Evolutionary conservation across 441 rosid genomes (phyloP).

Genomic region (Gossypium gossypioides): DNA sequence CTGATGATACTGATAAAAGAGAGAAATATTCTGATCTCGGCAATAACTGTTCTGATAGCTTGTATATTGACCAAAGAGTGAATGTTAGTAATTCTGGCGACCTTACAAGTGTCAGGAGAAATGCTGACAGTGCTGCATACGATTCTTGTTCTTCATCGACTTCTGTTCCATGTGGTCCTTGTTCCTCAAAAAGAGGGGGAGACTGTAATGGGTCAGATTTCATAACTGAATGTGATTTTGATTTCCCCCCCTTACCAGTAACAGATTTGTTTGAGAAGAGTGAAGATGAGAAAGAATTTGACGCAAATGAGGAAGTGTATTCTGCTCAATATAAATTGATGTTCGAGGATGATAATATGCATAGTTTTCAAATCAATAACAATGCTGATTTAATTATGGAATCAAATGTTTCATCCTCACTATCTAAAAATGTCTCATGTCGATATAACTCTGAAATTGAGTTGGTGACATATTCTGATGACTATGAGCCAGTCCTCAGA

Average conservation of each 20-base stretch:
- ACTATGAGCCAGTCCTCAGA: constrained; percentile 26
- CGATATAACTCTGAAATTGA: constrained; percentile 49
- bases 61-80: constrained; percentile 40
- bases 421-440: constrained; percentile 24
- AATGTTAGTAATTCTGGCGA: constrained; percentile 58
- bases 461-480: constrained; percentile 32
- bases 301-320: constrained; percentile 23
- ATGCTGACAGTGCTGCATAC: constrained; percentile 43
- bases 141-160: constrained; percentile 41
- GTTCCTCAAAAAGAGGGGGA: constrained; percentile 32
- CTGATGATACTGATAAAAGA: constrained; percentile 33
- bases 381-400: constrained; percentile 70
- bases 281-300: constrained; percentile 31
- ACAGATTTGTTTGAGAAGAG: constrained; percentile 61
- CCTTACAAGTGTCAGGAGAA: constrained; percentile 48
- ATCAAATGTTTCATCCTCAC: constrained; percentile 35
- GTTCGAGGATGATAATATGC: constrained; percentile 44
- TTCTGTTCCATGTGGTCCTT: constrained; percentile 30
- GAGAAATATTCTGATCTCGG: constrained; percentile 41
- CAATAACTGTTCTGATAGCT: constrained; percentile 49
- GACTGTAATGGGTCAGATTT: constrained; percentile 31
- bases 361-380: constrained; percentile 63
- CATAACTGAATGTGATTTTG: constrained; percentile 37
- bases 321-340: constrained; percentile 26
- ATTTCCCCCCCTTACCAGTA: constrained; percentile 63